These are phyloP conservation scores for Conringia planisiliqua DNA, from an alignment of 345 rosid species.

Conservation along the genomic window DNA sequence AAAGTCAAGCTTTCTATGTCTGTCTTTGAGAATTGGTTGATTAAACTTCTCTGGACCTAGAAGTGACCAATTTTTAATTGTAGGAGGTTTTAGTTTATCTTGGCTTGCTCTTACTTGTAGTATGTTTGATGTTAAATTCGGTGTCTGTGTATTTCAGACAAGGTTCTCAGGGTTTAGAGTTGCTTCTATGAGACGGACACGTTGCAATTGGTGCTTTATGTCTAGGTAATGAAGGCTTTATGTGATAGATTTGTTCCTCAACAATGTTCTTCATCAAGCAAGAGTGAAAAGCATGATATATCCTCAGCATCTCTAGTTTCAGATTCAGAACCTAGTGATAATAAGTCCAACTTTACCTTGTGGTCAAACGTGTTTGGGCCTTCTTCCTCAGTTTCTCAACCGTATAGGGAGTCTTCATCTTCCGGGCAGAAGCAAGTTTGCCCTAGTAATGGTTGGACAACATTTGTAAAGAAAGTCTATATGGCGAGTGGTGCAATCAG, in stretches of 20 bases:
- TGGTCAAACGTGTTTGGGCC: conserved; percentile 63
- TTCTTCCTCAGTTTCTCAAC: conserved; percentile 66
- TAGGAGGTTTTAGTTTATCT: not conserved
- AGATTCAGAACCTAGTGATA: conserved; percentile 48
- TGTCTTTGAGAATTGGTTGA: not conserved
- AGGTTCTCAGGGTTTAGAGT: conserved; percentile 9
- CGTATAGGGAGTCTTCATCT: conserved; percentile 44
- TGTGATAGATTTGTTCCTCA: conserved; percentile 50
- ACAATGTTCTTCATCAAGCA: conserved; percentile 29
- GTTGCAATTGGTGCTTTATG: conserved; percentile 28
- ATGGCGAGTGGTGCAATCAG: conserved; percentile 76
- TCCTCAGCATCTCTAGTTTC: conserved; percentile 45
- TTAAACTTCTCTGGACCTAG: not conserved
- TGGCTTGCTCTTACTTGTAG: not conserved
- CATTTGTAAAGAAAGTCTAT: conserved; percentile 54
- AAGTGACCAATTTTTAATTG: not conserved
- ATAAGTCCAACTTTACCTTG: conserved; percentile 41
- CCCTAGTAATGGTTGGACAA: conserved; percentile 62
- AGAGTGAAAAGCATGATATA: conserved; percentile 34
- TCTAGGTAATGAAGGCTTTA: conserved; percentile 72
- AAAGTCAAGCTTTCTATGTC: not conserved
- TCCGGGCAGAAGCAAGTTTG: conserved; percentile 43
- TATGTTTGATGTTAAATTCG: not conserved
- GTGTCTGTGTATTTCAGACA: conserved; percentile 13
- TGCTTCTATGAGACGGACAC: conserved; percentile 28